Evolutionary conservation across 768 basidiomycete species (phyloP).

Genomic region (Kwoniella heveanensis): DNA sequence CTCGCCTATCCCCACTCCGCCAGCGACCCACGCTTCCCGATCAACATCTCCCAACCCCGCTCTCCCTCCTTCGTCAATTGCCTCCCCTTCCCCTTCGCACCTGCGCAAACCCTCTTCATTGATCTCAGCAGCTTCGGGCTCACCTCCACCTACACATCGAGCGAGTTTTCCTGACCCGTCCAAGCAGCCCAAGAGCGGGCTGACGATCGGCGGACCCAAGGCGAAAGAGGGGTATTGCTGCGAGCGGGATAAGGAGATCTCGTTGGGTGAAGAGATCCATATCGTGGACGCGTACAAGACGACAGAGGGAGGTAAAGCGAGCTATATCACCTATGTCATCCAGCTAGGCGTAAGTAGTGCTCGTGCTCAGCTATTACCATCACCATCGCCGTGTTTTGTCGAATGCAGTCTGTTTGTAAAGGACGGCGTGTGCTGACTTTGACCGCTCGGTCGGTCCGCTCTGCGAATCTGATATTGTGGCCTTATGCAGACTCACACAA

Average conservation of each 20-base stretch:
- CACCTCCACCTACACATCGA: constrained; percentile 51
- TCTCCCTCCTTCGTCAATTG: constrained; percentile 9
- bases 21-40: constrained; percentile 11
- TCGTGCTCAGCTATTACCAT: too few species aligned
- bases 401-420: too few species aligned
- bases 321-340: constrained; percentile 94
- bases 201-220: constrained; percentile 41
- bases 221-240: constrained; percentile 53
- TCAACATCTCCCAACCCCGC: constrained; percentile 22
- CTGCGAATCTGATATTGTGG: too few species aligned
- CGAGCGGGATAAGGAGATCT: constrained; percentile 49
- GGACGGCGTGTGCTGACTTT: too few species aligned
- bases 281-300: constrained; percentile 97
- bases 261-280: constrained; percentile 45
- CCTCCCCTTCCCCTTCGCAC: constrained; percentile 20
- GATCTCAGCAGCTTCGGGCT: constrained; percentile 47
- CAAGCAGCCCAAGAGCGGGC: constrained; percentile 37
- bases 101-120: constrained; percentile 33
- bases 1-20: constrained; percentile 14
- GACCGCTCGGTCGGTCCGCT: too few species aligned
- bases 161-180: constrained; percentile 50
- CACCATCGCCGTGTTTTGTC: too few species aligned
- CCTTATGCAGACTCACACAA: constrained; percentile 77
- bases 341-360: constrained; percentile 73
- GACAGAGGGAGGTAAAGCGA: constrained; percentile 76